Evolutionary conservation across 2,329 filamentous ascomycete genomes (phyloP).

Genomic region (Fusarium buxicola): DNA sequence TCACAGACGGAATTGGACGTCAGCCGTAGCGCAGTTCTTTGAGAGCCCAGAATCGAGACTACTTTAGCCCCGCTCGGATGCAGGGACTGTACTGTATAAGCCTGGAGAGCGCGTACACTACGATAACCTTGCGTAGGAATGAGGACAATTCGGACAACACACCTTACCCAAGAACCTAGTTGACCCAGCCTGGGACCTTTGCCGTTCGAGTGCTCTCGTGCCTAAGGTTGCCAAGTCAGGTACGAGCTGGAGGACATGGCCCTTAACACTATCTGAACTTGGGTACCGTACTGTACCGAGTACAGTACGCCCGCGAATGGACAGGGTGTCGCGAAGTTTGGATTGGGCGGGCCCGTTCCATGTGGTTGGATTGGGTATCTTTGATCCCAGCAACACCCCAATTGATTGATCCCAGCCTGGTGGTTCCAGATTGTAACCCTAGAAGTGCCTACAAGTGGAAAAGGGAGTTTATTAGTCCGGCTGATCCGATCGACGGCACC

Average conservation of each 20-base stretch:
- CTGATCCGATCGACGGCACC: conserved; percentile 15
- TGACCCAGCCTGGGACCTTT: conserved; percentile 7
- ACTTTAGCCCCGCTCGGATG: conserved; percentile 19
- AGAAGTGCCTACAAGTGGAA: neutral
- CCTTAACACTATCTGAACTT: conserved; percentile 16
- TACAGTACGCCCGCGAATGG: neutral
- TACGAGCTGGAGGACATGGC: conserved; percentile 31
- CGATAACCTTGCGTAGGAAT: conserved; percentile 26
- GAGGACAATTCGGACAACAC: conserved; percentile 16
- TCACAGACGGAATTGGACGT: conserved; percentile 1
- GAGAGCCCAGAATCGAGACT: conserved; percentile 34
- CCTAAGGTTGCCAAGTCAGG: conserved; percentile 19
- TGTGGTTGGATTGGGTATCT: conserved; percentile 30
- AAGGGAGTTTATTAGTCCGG: conserved; percentile 16
- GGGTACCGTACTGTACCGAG: conserved; percentile 1
- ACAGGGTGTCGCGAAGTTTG: conserved; percentile 1
- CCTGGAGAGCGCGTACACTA: neutral
- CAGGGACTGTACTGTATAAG: conserved; percentile 16
- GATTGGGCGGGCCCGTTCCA: conserved; percentile 22
- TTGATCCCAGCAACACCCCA: conserved; percentile 28
- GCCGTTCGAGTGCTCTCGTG: conserved; percentile 11
- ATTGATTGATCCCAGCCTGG: conserved; percentile 1
- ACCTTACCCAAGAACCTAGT: conserved; percentile 19
- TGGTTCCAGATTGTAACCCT: conserved; percentile 3
- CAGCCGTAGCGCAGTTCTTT: conserved; percentile 14